Evolutionary conservation across 495 filamentous ascomycete species (phyloP), one percentile per base, ranked within the genome.

Genomic region (Glonium stellatum): DNA sequence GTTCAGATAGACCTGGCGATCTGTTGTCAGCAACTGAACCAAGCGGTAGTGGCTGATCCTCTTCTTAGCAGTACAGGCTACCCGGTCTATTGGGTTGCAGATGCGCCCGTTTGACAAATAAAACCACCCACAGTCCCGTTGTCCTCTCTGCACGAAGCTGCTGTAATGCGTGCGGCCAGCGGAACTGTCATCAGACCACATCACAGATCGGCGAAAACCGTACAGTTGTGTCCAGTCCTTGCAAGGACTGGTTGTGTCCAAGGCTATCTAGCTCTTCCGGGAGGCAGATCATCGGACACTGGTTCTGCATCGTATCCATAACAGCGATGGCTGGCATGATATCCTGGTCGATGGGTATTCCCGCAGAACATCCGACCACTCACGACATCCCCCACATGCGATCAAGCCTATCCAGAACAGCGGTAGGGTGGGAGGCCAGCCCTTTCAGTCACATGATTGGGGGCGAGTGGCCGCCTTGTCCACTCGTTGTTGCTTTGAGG

Each of bases 141-240:
- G 23, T 54, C 60, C 46, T 60, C 36, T 60, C 57, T 60, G 64
- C 64, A 62, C 44, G 22, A 18, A 62, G 36, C 22, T 25, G 25
- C 15, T 58, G 18, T 22, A 15, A 44, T 58, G 27, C 42, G 44
- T 54, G 49, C 13, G 35, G 55, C 23, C 57, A 55, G 64, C 47
- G 60, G 59, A 57, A 63, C 60, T 60, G 34, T 27, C 25, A 49
- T 54, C 52, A 48, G 44, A 52, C 44, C 5, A 42, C 36, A 39
- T 54, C 23, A 58, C 15, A 41, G 53, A 56, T 55, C 44, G 42
- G 56, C 53, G 21, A 54, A 44, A 59, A 35, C 60, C 31, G 58
- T 50, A 54, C 47, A 44, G 22, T 25, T 44, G 19, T 51, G 48
- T 6, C 48, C 21, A 23, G 5, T 25, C 48, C 25, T 25, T 23